These are phyloP conservation scores for Venturia oleaginea DNA, from an alignment of 2,329 filamentous ascomycete species.

Conservation along the genomic window DNA sequence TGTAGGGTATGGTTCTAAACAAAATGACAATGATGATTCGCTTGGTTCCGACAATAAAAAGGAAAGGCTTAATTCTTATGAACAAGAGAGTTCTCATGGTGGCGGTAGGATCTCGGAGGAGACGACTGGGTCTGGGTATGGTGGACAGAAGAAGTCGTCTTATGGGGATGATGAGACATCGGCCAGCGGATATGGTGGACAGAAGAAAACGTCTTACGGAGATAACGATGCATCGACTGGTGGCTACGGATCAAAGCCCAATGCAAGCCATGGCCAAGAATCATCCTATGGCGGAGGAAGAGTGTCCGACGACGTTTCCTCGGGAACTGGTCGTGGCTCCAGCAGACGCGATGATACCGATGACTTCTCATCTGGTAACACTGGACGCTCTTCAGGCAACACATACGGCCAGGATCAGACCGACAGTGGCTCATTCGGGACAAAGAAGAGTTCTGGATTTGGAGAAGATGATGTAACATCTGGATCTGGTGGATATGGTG, in stretches of 20 bases:
- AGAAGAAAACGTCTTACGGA: neutral
- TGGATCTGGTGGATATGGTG: neutral
- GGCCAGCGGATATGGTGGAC: neutral
- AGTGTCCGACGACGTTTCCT: neutral
- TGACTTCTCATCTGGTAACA: neutral
- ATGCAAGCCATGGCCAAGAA: neutral
- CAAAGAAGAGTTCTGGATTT: neutral
- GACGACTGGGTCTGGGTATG: neutral
- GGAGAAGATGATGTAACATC: neutral
- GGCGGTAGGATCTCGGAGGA: neutral
- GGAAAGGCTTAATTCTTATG: neutral
- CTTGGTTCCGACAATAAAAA: neutral
- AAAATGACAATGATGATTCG: neutral
- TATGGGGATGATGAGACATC: neutral
- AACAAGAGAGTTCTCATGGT: neutral
- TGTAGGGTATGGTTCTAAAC: neutral
- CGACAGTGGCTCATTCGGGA: neutral
- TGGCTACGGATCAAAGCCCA: neutral
- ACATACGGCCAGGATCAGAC: neutral
- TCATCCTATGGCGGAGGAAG: neutral
- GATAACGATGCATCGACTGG: neutral
- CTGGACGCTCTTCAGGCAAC: neutral
- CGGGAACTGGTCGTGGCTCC: neutral
- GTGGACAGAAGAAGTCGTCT: neutral
- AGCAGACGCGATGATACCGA: neutral